These are phyloP conservation scores for Sphaerulina vaccinii DNA, from an alignment of 2,329 filamentous ascomycete genomes.

Conservation along the genomic window DNA sequence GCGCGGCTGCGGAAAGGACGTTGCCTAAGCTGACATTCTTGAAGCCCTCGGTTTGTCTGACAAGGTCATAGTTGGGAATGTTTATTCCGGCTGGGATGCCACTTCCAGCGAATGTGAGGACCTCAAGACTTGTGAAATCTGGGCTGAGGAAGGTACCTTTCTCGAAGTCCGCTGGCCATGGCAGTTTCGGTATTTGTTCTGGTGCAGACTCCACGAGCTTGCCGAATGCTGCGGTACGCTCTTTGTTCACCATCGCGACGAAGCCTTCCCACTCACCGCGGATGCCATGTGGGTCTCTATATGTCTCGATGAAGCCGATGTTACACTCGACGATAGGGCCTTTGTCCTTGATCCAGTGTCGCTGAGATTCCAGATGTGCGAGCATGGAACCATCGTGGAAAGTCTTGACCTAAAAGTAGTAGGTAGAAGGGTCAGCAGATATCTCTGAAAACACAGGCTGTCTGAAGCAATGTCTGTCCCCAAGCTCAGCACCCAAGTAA, in stretches of 20 bases:
- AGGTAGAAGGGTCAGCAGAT: no score
- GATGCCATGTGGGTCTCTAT: slow-evolving; percentile 55
- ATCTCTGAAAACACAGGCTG: no score
- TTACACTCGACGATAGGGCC: slow-evolving; percentile 53
- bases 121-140: slow-evolving; percentile 93
- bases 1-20: slow-evolving; percentile 84
- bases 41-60: slow-evolving; percentile 80
- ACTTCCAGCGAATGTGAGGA: slow-evolving; percentile 72
- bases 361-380: slow-evolving; percentile 52
- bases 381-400: slow-evolving; percentile 53
- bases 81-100: slow-evolving; percentile 55
- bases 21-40: slow-evolving; percentile 95
- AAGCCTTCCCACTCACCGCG: slow-evolving; percentile 55
- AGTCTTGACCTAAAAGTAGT: no score
- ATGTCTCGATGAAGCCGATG: slow-evolving; percentile 57
- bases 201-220: slow-evolving; percentile 75
- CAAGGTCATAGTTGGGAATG: slow-evolving; percentile 67
- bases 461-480: no score
- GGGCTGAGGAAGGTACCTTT: slow-evolving; percentile 95
- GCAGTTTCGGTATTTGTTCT: slow-evolving; percentile 79
- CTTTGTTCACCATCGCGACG: slow-evolving; percentile 72
- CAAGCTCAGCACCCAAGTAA: no score
- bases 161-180: slow-evolving; percentile 86
- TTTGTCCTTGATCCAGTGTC: slow-evolving; percentile 55
- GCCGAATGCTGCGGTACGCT: slow-evolving; percentile 60